Evolutionary conservation across 108 stramenopile species (phyloP), one percentile per base, ranked within the genome.

Genomic region (Conticribra guillardii): DNA sequence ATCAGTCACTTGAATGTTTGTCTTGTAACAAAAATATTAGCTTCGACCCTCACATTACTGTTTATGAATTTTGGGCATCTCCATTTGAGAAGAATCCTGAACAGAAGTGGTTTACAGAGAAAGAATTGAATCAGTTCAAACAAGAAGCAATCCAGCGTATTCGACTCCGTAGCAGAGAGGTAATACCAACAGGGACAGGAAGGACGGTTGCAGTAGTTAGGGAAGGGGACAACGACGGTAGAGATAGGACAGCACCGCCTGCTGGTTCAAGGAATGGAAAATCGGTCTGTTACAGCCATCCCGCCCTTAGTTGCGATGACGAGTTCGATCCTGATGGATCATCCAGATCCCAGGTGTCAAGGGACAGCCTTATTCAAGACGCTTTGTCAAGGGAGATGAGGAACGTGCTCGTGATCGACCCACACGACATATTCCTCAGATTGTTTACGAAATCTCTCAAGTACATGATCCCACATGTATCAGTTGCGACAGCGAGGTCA

Each of bases 341-440:
- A 9, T 70, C 59, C 4, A 60, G 28, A 32, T 56, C 46, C 15
- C 60, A 33, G 15, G 2, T 31, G n/a, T 49, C 67, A 28, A 69
- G 34, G 26, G 76, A 62, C 16, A 19, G 28, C 2, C 28, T 53
- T 1, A 65, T 79, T 45, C 41, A 69, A 16, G 53, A 64, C 28
- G 57, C 55, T 23, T 32, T 86, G 31, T 55, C 81, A n/a, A 56
- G 75, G 47, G 82, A 87, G 53, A 86, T 90, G 18, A 54, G 79
- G 24, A 86, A 69, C 32, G 76, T 88, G 29, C 69, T 91, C 24
- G 71, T 88, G 33, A 86, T 88, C 7, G 87, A 88, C 67, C 80
- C 80, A 5, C 84, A 88, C 61, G 70, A 80, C 17, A 55, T 74
- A 0, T 85, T 85, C 46, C 67, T 82, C 26, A 29, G 62, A 0